phyloP scores from a whole-genome alignment of 177 flowering plant genomes.

The Vitis hybrid region DNA sequence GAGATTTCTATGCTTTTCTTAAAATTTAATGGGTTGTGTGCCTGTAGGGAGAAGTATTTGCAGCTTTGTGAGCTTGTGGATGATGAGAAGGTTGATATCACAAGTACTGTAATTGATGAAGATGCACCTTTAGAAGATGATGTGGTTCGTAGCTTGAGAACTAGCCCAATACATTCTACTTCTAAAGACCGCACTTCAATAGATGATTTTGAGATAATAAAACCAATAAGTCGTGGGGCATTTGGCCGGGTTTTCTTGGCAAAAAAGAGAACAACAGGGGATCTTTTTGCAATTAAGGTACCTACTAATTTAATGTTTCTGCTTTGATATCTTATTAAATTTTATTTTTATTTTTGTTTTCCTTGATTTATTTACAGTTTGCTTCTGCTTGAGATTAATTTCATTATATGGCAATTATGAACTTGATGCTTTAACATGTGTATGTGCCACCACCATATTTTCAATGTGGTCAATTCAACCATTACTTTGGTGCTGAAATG shows the following conservation, averaged over 20 bases:
- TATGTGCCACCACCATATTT: too few species aligned
- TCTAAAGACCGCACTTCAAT: slow-evolving; percentile 95
- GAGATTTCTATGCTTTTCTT: not conserved
- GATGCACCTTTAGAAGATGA: slow-evolving; percentile 96
- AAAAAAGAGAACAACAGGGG: slow-evolving; percentile 97
- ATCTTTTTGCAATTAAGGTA: slow-evolving; percentile 99
- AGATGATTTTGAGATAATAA: slow-evolving; percentile 98
- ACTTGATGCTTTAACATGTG: not conserved
- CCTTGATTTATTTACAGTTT: not conserved
- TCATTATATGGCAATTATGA: not conserved
- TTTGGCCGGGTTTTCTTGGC: slow-evolving; percentile 99
- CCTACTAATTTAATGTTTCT: not conserved
- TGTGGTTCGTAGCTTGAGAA: slow-evolving; percentile 86
- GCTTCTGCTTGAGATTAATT: not conserved
- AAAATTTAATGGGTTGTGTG: slow-evolving; percentile 8
- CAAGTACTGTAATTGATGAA: slow-evolving; percentile 86
- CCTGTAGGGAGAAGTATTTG: slow-evolving; percentile 87
- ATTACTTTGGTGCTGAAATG: too few species aligned
- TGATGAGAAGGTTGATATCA: slow-evolving; percentile 82
- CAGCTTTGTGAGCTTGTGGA: slow-evolving; percentile 88
- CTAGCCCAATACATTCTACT: slow-evolving; percentile 75
- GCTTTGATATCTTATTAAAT: not conserved
- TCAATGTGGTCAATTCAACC: too few species aligned
- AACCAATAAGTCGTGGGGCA: slow-evolving; percentile 99
- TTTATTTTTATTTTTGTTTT: not conserved